Percentiles rank a stretch among this genome's conserved stretches.
phyloP scores from a whole-genome alignment of 345 rosid species.

The Euphorbia lathyris region DNA sequence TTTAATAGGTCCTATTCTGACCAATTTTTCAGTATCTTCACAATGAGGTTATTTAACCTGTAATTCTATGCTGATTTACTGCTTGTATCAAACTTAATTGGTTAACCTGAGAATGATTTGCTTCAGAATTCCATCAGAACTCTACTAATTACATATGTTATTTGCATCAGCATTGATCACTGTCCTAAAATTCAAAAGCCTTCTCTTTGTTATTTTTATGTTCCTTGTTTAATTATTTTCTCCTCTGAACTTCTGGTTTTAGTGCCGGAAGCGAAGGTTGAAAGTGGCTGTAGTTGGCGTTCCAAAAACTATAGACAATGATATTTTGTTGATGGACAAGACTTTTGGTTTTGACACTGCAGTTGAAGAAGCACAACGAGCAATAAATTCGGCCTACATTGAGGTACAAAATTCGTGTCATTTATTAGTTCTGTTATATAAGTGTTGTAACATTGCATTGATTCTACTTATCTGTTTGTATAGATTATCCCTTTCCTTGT shows the following conservation, averaged over 20 bases:
- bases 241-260: constrained; percentile 15
- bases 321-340: constrained; percentile 91
- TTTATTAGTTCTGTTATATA: neutral
- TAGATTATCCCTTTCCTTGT: constrained; percentile 10
- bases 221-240: constrained; percentile 5
- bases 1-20: neutral
- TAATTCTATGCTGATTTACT: neutral
- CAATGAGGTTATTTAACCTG: neutral
- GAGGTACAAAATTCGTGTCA: constrained; percentile 51
- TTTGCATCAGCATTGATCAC: constrained; percentile 1
- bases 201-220: neutral
- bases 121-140: neutral
- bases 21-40: neutral
- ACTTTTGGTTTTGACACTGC: constrained; percentile 99
- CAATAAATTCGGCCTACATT: constrained; percentile 95
- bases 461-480: constrained; percentile 5
- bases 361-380: constrained; percentile 97
- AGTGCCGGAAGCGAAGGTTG: constrained; percentile 78
- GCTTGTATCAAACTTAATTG: neutral
- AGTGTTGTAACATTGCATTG: neutral
- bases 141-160: neutral
- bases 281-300: constrained; percentile 94
- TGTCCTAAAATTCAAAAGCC: neutral
- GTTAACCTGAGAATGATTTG: neutral
- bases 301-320: constrained; percentile 97